phyloP scores from a whole-genome alignment of 805 yeast genomes.

The Hanseniaspora singularis region DNA sequence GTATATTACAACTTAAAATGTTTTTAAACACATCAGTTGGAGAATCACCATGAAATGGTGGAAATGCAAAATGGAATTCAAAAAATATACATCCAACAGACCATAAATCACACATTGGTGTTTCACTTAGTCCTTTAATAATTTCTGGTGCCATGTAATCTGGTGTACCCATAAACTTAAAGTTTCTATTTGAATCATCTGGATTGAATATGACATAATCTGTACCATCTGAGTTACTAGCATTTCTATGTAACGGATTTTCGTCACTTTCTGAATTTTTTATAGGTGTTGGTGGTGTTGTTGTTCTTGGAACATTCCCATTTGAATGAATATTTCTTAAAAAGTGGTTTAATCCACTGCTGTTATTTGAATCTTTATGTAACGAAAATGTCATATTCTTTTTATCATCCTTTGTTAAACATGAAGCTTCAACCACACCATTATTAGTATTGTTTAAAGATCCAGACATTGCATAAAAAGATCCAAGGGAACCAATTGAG shows the following conservation, averaged over 20 bases:
- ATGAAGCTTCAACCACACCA: slow-evolving; percentile 3
- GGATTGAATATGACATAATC: slow-evolving; percentile 68
- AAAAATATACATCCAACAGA: slow-evolving; percentile 90
- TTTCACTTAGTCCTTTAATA: slow-evolving; percentile 70
- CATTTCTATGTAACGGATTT: neutral
- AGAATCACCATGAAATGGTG: slow-evolving; percentile 80
- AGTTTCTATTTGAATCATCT: slow-evolving; percentile 36
- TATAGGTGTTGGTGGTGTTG: slow-evolving; percentile 10
- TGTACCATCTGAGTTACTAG: slow-evolving; percentile 18
- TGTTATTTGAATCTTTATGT: neutral
- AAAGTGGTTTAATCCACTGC: neutral
- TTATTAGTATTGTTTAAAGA: neutral
- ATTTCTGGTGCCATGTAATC: slow-evolving; percentile 97
- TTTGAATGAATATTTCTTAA: neutral
- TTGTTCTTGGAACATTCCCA: slow-evolving; percentile 13
- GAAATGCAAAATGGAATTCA: slow-evolving; percentile 83
- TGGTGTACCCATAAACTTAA: slow-evolving; percentile 89
- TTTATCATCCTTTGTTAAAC: neutral
- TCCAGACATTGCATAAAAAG: neutral
- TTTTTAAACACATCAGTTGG: slow-evolving; percentile 76
- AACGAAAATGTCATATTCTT: slow-evolving; percentile 3
- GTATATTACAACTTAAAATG: slow-evolving; percentile 58
- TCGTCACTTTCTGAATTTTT: neutral
- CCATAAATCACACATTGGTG: slow-evolving; percentile 75
- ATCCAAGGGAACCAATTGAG: neutral